Evolutionary conservation across 2,329 filamentous ascomycete species (phyloP).

Genomic region (Colletotrichum cereale): DNA sequence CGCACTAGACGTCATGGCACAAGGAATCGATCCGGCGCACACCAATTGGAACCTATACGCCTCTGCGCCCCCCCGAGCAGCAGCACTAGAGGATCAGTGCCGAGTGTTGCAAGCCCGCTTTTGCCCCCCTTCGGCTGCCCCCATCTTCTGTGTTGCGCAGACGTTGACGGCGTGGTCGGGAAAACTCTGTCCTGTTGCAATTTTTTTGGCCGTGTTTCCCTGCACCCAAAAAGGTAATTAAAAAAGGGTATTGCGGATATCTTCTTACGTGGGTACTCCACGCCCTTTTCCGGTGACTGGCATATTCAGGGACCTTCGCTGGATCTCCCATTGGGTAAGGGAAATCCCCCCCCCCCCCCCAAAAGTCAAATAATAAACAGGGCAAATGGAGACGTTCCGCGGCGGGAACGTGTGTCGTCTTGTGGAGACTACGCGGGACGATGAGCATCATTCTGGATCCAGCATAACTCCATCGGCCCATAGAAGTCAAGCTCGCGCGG

Average conservation of each 20-base stretch:
- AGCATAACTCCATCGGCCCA: conserved; percentile 23
- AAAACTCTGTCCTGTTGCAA: conserved; percentile 27
- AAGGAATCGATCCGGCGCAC: conserved; percentile 32
- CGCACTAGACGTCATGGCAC: conserved; percentile 37
- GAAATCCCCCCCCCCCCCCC: background rate
- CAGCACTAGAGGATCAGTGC: conserved; percentile 35
- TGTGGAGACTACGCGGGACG: conserved; percentile 22
- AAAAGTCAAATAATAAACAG: background rate
- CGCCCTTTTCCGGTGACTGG: background rate
- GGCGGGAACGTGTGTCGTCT: conserved; percentile 33
- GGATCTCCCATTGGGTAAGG: conserved; percentile 1
- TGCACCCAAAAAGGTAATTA: background rate
- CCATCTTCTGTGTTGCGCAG: background rate
- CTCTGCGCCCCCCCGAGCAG: conserved; percentile 24
- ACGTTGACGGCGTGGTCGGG: background rate
- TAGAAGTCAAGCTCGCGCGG: conserved; percentile 2
- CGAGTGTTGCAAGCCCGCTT: conserved; percentile 34
- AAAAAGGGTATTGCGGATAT: conserved; percentile 23
- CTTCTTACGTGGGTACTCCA: conserved; percentile 11
- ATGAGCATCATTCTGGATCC: conserved; percentile 22
- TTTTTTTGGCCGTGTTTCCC: background rate
- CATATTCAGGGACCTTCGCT: conserved; percentile 9
- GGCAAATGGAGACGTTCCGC: conserved; percentile 35
- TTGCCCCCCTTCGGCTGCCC: conserved; percentile 11
- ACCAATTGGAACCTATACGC: conserved; percentile 34